Base-by-base conservation (phyloP, 1,284 basidiomycete genomes). In the Anthracocystis walkeri region DNA sequence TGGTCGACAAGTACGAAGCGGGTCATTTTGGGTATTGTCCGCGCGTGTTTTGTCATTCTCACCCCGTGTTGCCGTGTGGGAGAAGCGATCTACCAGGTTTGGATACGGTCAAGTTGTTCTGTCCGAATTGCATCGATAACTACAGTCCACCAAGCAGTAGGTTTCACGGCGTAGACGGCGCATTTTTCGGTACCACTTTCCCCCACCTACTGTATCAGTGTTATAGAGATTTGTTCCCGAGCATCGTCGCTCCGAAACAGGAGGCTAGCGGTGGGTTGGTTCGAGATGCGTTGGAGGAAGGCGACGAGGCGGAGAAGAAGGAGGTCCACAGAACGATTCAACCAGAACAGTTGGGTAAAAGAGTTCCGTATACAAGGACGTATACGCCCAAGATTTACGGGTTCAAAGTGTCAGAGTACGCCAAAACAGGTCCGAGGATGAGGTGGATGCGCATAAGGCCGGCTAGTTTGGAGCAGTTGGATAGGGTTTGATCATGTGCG, bases 121-220 rank as follows among this genome's bases (percentile, higher is more conserved):
- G 97, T 86, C 94, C 97, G 10, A 98, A 97, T 86, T 99, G 97
- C 86, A 92, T 96, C 78, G 97, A 99, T 85, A 93, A 97, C 78
- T 99, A 97, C 86, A 90, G 91, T 1, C 97, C 97, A 2, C 95
- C 96, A 4, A 95, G 93, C 86, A 95, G 93, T 85, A 91, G 95
- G 63, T 99, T 95, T 86, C 93, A 95, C 84, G 93, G 93, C 23
- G 94, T 99, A 33, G 97, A 99, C 86, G 97, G 96, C 92, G 96
- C 97, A 20, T 99, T 97, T 88, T 99, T 99, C 87, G 97, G 97
- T 23, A 98, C 97, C 0, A 98, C 97, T 8, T 99, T 99, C 86
- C 90, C 96, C 0, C 95, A 98, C 82, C 89, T 99, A 33, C 94
- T 99, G 87, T 98, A 98, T 88, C 95, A 98, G 85, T 95, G 93